Evolutionary conservation across 2,329 filamentous ascomycete species (phyloP), one percentile per base, ranked within the genome.

Genomic region (Myriosclerotinia duriaeana): DNA sequence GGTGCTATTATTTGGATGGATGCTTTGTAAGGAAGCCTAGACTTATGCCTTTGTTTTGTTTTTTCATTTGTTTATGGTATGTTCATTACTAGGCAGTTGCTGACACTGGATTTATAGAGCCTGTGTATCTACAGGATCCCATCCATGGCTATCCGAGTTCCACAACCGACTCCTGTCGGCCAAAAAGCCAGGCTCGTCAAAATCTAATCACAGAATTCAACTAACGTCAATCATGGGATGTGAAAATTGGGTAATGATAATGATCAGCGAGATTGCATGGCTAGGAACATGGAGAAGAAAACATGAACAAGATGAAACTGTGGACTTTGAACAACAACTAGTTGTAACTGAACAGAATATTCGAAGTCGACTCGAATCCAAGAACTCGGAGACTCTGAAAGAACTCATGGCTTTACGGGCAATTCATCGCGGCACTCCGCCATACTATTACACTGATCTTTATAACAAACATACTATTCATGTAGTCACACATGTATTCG

Each of bases 231-330:
- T 84, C 58, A 73, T 83, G 38, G 85, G 85, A 3, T 78, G 84
- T 65, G 77, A 84, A 58, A 87, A 87, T 73, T 85, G 84, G 83
- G 80, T 81, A 1, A 68, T 88, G 53, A 76, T 83, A 50, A 75
- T 79, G 8, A 79, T 88, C 36, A 81, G 81, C 20, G 80, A 85
- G 44, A 81, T 85, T 46, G 78, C 84, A 7, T 73, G 79, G 2
- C 78, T 88, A 4, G 80, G 83, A 61, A 78, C 80, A 0, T 87
- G 85, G 84, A 87, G 87, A 75, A 80, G 82, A 72, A 76, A 80
- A 30, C 79, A 80, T 69, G 17, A 62, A 75, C 80, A 82, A 72
- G 76, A 80, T 26, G 78, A 79, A 69, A 80, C 4, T 14, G 9
- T 48, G 3, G 44, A 66, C 30, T 62, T 63, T 3, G 17, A 48